Conservation (phyloP, 805 yeast genomes). For the Ogataea degrootiae region DNA sequence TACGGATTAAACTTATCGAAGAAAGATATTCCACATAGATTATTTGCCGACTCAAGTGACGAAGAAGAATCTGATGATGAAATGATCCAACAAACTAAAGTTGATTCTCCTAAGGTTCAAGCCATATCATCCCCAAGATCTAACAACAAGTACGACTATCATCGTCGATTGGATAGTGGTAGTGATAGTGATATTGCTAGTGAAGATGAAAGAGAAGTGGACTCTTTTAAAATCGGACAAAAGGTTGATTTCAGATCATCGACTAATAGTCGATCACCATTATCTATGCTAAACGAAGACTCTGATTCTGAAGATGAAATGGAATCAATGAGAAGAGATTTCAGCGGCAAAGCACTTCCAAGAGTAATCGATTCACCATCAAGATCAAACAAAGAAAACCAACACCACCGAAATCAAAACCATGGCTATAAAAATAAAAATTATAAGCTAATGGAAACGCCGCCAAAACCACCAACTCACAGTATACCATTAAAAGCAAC, state of each 20-base stretch:
- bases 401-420: not conserved
- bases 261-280: conserved; percentile 6
- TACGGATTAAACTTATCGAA: conserved; percentile 17
- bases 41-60: conserved; percentile 29
- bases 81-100: too few species aligned
- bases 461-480: conserved; percentile 28
- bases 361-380: not conserved
- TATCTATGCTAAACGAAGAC: conserved; percentile 1
- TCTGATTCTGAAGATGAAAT: conserved; percentile 6
- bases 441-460: conserved; percentile 2
- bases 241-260: conserved; percentile 21
- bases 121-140: not conserved
- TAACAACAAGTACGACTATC: not conserved
- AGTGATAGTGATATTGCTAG: too few species aligned
- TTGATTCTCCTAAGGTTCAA: not conserved
- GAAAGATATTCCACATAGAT: conserved; percentile 6
- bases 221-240: conserved; percentile 17
- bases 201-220: conserved; percentile 6
- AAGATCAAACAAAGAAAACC: not conserved
- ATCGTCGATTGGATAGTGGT: not conserved
- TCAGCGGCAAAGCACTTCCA: conserved; percentile 18
- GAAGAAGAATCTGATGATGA: conserved; percentile 13
- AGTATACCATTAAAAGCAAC: conserved; percentile 16
- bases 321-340: conserved; percentile 14
- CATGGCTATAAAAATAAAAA: conserved; percentile 2